phyloP scores from a whole-genome alignment of 208 protist genomes.

The Acanthamoeba healyi region DNA sequence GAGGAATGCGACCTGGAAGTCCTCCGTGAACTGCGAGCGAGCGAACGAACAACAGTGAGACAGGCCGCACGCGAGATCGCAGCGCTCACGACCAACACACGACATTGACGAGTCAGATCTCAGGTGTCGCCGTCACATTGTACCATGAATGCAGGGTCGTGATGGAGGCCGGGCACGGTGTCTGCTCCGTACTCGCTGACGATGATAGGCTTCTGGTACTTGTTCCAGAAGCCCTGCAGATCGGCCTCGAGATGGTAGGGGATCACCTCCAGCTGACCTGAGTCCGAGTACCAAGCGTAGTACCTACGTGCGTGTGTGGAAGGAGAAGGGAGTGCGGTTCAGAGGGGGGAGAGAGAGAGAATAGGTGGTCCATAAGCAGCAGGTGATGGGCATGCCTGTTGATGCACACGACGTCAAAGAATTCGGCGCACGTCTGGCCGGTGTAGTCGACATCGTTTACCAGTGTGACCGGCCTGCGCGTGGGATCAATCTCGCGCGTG shows the following conservation, averaged over 20 bases:
- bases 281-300: conserved; percentile 20
- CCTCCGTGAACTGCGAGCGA: conserved; percentile 1
- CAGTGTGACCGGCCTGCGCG: background rate
- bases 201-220: conserved; percentile 22
- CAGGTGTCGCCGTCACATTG: too few relatives aligned
- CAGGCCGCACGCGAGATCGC: too few relatives aligned
- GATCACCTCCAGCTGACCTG: conserved; percentile 11
- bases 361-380: background rate
- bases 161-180: conserved; percentile 22
- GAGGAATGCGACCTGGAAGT: conserved; percentile 22
- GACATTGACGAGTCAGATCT: too few relatives aligned
- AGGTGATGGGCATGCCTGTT: background rate
- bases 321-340: too few relatives aligned
- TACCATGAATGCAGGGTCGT: conserved; percentile 43
- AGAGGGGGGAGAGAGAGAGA: too few relatives aligned
- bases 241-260: conserved; percentile 10
- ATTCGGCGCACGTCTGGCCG: conserved; percentile 14
- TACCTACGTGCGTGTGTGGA: conserved; percentile 23
- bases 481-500: conserved; percentile 15
- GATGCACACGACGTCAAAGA: conserved; percentile 47
- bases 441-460: conserved; percentile 25
- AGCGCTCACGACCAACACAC: too few relatives aligned
- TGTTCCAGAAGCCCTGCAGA: conserved; percentile 5
- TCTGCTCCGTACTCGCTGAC: conserved; percentile 33
- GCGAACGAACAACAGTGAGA: background rate